Percentiles rank a stretch among this genome's conserved stretches.
phyloP scores from a whole-genome alignment of 2,329 filamentous ascomycete species.

The Penicillium thymicola region DNA sequence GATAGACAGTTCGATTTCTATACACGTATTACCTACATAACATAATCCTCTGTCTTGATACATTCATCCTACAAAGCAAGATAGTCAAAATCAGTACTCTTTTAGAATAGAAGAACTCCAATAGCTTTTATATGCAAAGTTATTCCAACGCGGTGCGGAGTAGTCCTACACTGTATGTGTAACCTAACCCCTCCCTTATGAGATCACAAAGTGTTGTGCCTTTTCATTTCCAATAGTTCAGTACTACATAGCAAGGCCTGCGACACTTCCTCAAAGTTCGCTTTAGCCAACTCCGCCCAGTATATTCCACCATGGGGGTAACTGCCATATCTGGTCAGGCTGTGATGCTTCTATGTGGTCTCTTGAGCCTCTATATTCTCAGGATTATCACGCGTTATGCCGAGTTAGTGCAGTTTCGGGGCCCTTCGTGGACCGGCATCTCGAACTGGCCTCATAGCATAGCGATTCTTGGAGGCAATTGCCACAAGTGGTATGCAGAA shows the following conservation, averaged over 20 bases:
- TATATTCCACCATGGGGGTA: slow-evolving; percentile 1
- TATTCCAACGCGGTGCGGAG: background rate
- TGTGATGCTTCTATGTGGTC: slow-evolving; percentile 2
- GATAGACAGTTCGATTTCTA: background rate
- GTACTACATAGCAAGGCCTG: background rate
- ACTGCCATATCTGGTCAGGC: background rate
- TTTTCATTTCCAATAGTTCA: background rate
- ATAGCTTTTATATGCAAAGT: background rate
- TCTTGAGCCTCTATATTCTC: slow-evolving; percentile 9
- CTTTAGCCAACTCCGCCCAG: background rate
- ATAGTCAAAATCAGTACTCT: too few relatives aligned
- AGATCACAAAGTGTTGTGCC: background rate
- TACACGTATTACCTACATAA: background rate
- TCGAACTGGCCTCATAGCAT: slow-evolving; percentile 21
- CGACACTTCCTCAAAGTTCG: background rate
- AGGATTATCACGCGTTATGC: slow-evolving; percentile 3
- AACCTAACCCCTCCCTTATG: background rate
- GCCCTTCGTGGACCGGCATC: slow-evolving; percentile 12
- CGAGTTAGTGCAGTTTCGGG: slow-evolving; percentile 10
- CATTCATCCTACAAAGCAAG: background rate
- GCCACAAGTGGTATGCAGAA: slow-evolving; percentile 20
- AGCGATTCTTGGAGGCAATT: slow-evolving; percentile 14
- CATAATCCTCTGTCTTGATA: background rate
- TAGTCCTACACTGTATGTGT: background rate
- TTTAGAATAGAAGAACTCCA: background rate